Percentiles rank a stretch among this genome's conserved stretches.
Conservation (phyloP, 1,284 basidiomycete genomes). For the Cryptococcus sp. region DNA sequence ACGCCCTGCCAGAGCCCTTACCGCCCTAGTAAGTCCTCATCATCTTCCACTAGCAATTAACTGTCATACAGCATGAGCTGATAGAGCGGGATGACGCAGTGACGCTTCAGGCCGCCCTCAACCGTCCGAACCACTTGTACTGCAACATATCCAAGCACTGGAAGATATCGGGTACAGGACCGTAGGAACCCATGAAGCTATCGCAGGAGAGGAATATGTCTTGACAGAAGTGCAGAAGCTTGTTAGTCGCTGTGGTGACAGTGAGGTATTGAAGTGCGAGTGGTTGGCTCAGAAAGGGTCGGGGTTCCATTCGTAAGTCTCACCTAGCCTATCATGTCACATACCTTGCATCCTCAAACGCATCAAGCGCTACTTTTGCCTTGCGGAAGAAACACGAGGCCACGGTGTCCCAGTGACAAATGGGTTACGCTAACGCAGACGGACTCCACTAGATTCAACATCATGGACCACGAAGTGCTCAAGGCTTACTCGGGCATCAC, state of each 20-base stretch:
- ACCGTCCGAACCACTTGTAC: conserved; percentile 42
- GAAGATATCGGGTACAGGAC: conserved; percentile 90
- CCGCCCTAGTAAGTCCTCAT: conserved; percentile 12
- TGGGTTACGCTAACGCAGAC: too few relatives aligned
- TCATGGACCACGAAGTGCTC: conserved; percentile 80
- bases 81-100: conserved; percentile 9
- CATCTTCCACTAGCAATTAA: neutral
- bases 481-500: conserved; percentile 86
- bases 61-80: neutral
- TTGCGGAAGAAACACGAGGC: too few relatives aligned
- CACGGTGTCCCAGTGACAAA: too few relatives aligned
- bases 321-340: neutral
- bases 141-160: conserved; percentile 43
- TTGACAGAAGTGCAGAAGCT: conserved; percentile 65
- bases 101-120: conserved; percentile 35
- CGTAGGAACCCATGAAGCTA: conserved; percentile 87
- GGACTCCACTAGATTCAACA: conserved; percentile 66
- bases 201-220: conserved; percentile 82
- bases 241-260: conserved; percentile 62
- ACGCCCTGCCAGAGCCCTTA: conserved; percentile 13
- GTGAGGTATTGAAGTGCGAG: conserved; percentile 73
- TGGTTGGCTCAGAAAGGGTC: conserved; percentile 83
- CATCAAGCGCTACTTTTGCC: too few relatives aligned
- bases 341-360: too few relatives aligned
- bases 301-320: conserved; percentile 74